Conservation (phyloP, 2,329 filamentous ascomycete genomes). For the Colletotrichum noveboracense region DNA sequence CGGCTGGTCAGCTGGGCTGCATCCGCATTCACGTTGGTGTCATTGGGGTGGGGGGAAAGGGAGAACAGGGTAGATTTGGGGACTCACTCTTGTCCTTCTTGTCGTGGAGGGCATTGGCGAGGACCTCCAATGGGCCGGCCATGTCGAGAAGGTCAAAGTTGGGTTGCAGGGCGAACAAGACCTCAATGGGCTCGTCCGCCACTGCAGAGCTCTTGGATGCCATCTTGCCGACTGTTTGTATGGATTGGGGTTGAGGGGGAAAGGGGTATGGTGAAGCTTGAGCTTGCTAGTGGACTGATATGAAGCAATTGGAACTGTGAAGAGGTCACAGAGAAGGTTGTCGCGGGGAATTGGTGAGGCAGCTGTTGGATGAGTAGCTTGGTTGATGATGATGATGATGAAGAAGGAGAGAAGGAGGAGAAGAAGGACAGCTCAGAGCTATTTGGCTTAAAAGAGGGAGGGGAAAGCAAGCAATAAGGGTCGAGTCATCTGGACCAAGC, state of each 20-base stretch:
- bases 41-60: neutral
- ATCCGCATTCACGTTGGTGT: neutral
- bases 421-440: slow-evolving; percentile 2
- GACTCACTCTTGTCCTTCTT: slow-evolving; percentile 57
- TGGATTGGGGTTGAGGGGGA: neutral
- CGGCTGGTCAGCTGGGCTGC: slow-evolving; percentile 5
- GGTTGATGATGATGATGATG: slow-evolving; percentile 7
- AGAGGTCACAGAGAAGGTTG: neutral
- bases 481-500: slow-evolving; percentile 18
- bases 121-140: slow-evolving; percentile 58
- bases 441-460: slow-evolving; percentile 20
- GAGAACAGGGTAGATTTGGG: neutral
- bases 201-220: slow-evolving; percentile 63
- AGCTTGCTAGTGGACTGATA: neutral
- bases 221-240: slow-evolving; percentile 49
- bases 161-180: slow-evolving; percentile 65
- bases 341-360: neutral
- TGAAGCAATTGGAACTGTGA: slow-evolving; percentile 10
- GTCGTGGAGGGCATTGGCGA: slow-evolving; percentile 57
- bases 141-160: slow-evolving; percentile 67
- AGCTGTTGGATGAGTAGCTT: slow-evolving; percentile 19
- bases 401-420: neutral
- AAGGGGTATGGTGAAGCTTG: slow-evolving; percentile 2
- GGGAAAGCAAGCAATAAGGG: slow-evolving; percentile 26
- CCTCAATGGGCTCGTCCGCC: slow-evolving; percentile 63